A percentile compares a stretch with the other conserved stretches of the same genome.
These are phyloP conservation scores for Trypanosoma rangeli DNA, from an alignment of 208 protist genomes.

Conservation along the genomic window DNA sequence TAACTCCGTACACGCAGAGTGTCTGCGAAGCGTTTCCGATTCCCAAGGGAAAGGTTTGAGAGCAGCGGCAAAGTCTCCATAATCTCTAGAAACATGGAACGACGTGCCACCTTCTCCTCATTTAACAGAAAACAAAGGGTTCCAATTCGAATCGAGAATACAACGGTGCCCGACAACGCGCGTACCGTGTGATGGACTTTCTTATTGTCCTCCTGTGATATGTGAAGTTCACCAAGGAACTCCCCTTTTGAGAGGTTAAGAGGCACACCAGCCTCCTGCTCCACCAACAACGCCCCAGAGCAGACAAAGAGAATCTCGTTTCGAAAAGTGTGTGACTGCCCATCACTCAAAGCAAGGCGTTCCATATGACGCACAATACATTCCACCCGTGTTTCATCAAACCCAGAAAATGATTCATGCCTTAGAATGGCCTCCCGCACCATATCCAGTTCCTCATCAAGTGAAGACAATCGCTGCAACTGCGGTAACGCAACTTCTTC, in stretches of 20 bases:
- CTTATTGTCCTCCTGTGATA: conserved; percentile 56
- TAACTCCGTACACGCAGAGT: conserved; percentile 57
- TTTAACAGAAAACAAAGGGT: conserved; percentile 56
- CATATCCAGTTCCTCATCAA: conserved; percentile 42
- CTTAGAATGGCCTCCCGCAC: conserved; percentile 45
- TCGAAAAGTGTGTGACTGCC: conserved; percentile 44
- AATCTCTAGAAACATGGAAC: conserved; percentile 58
- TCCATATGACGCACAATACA: conserved; percentile 55
- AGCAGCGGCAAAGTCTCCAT: conserved; percentile 52
- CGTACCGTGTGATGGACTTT: conserved; percentile 36
- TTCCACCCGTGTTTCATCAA: conserved; percentile 68
- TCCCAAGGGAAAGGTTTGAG: conserved; percentile 33
- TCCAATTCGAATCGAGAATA: conserved; percentile 48
- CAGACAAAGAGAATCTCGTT: conserved; percentile 60
- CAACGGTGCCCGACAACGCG: conserved; percentile 28
- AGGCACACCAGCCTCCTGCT: conserved; percentile 30
- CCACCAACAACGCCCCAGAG: conserved; percentile 44
- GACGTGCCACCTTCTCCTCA: conserved; percentile 42
- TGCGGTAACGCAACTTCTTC: background rate
- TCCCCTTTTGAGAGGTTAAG: conserved; percentile 27
- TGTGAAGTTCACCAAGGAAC: conserved; percentile 35
- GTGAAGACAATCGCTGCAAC: background rate
- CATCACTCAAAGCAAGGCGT: conserved; percentile 33
- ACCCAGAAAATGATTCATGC: conserved; percentile 58
- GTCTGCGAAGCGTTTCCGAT: conserved; percentile 55